Evolutionary conservation across 2,329 filamentous ascomycete genomes (phyloP), one percentile per base, ranked within the genome.

Genomic region (Acrodontium crateriforme): DNA sequence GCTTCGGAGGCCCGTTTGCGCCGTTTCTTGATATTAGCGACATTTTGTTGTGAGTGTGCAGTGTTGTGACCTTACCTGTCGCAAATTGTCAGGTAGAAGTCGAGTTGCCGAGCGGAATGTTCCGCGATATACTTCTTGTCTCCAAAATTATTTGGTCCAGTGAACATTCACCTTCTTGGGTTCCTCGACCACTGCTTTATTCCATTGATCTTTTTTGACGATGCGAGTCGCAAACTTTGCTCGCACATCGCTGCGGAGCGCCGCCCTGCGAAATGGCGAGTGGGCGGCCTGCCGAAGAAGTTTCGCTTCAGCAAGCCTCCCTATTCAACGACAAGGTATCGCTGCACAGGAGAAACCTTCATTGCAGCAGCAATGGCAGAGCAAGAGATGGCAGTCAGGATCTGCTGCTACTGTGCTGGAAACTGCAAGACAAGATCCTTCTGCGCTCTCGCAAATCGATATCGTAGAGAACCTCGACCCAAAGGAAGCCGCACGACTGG

Each of bases 401-500:
- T 40, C 41, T 8, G 44, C 46, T 6, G 42, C 46, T 1, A 41
- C 44, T n/a, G 44, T 50, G 8, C 55, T 66, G 27, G 69, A 74
- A 46, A 60, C 71, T 41, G 71, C 71, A 10, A 59, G 63, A 22
- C 60, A 63, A 27, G 63, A 71, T 40, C 70, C 71, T 6, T 61
- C 63, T 22, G 53, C 56, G 24, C 57, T 78, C 28, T 63, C 69
- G 2, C 70, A 75, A 50, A 64, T 73, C 31, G 65, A 67, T 11
- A 77, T 91, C 38, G 76, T 84, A 29, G 73, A 79, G 42, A 85
- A 84, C 50, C 76, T 94, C 56, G 72, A 75, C 44, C 73, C 81
- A 17, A 70, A 75, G 35, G 89, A 98, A 59, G 74, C 72, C 32
- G 67, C 74, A 37, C 73, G 87, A 37, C 59, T 98, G 39, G 72